Evolutionary conservation across 179 eudicot species (phyloP), one percentile per base, ranked within the genome.

Genomic region (Camellia oleifera): DNA sequence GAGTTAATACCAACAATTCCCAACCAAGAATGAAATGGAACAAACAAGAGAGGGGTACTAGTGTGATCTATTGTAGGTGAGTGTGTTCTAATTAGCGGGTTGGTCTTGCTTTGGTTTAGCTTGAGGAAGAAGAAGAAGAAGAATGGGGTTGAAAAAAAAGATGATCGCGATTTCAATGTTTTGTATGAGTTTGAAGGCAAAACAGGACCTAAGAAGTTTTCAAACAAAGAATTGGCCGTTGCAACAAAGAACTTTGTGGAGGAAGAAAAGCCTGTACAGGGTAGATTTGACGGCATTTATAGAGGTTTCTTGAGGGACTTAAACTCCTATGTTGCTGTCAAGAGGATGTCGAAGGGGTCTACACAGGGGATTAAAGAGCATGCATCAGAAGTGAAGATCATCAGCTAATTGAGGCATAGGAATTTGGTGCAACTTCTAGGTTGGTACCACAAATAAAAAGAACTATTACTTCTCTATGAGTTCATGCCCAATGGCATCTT

Each of bases 201-300:
- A 13, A 48, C 80, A 84, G 87, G 26, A 23, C 84, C 87, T 0
- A 79, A 61, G 66, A 84, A 23, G 52, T 84, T 84, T 58, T 70
- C 81, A 0, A 79, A 79, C 17, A 2, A 68, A n/a, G 68, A 69
- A 45, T 75, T 85, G 44, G 64, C 80, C 54, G 23, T 3, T 0
- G 54, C 82, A 6, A 84, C 87, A 17, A 53, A 62, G 12, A 72
- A 82, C 63, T 84, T 84, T 50, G 48, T 72, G 0, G 72, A 48
- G 52, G 42, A 82, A 44, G 63, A 79, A 32, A 84, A 86, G 75
- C 79, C 79, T 44, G 86, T 85, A 53, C 84, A 82, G 63, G 85
- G 85, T 45, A 86, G 88, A 46, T 84, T 84, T 52, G 87, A 84
- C 1, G 82, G 50, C 3, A 84, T 84, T 75, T 84, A 84, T 46